Conservation (phyloP, 441 rosid genomes). For the Mallotus repandus region DNA sequence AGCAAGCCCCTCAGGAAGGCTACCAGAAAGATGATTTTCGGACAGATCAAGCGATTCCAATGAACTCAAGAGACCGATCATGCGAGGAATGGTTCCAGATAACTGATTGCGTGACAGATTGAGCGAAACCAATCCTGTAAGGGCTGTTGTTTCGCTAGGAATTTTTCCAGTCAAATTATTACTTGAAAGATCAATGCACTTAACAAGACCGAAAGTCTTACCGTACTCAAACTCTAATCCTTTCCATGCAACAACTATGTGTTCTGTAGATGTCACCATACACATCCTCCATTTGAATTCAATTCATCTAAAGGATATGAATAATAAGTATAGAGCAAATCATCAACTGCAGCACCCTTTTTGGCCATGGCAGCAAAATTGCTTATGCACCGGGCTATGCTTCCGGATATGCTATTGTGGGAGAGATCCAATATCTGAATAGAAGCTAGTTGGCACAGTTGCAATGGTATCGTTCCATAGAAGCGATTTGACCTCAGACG, state of each 20-base stretch:
- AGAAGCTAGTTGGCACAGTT: slow-evolving; percentile 8
- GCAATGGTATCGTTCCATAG: slow-evolving; percentile 17
- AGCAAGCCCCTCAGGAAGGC: background rate
- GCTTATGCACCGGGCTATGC: slow-evolving; percentile 4
- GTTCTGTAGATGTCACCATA: background rate
- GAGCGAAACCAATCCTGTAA: slow-evolving; percentile 4
- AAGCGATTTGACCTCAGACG: slow-evolving; percentile 23
- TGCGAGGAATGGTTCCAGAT: slow-evolving; percentile 15
- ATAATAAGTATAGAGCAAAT: background rate
- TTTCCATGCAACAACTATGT: background rate
- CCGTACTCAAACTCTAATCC: background rate
- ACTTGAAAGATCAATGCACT: slow-evolving; percentile 18
- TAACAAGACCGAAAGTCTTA: slow-evolving; percentile 7
- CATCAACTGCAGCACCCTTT: background rate
- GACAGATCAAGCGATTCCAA: slow-evolving; percentile 19
- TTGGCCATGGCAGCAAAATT: slow-evolving; percentile 17
- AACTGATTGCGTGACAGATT: slow-evolving; percentile 20
- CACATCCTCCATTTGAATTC: background rate
- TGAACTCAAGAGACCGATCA: background rate
- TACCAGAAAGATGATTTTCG: background rate
- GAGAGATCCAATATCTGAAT: slow-evolving; percentile 28
- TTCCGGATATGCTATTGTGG: slow-evolving; percentile 9
- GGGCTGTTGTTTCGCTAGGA: slow-evolving; percentile 1
- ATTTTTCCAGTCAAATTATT: slow-evolving; percentile 16
- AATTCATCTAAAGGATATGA: background rate